phyloP scores from a whole-genome alignment of 345 rosid species.

The Aquilaria yunnanensis region DNA sequence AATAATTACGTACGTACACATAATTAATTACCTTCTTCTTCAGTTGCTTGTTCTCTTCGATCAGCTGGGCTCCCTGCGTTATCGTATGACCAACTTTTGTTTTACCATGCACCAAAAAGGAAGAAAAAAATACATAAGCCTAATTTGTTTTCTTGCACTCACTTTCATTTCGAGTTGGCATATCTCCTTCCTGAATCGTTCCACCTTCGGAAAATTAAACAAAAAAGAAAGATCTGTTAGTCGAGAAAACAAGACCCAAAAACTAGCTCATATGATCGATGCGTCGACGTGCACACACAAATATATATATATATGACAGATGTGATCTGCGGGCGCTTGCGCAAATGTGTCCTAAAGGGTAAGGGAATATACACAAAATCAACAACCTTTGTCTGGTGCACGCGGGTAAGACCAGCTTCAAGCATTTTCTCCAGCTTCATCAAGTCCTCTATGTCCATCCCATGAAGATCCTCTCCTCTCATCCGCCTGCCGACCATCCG shows the following conservation, averaged over 20 bases:
- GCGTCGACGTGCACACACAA: too few species aligned
- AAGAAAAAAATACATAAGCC: too few species aligned
- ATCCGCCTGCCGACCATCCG: slow-evolving; percentile 26
- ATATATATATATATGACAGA: too few species aligned
- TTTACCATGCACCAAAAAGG: neutral
- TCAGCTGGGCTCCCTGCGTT: slow-evolving; percentile 43
- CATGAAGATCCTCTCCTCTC: slow-evolving; percentile 52
- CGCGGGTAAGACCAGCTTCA: slow-evolving; percentile 34
- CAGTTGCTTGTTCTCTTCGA: slow-evolving; percentile 51
- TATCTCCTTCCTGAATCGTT: slow-evolving; percentile 39
- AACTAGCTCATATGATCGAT: too few species aligned
- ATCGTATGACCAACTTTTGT: neutral
- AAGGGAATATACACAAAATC: neutral
- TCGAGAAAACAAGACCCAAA: too few species aligned
- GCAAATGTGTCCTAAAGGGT: too few species aligned
- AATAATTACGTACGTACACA: neutral
- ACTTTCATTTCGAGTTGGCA: slow-evolving; percentile 47
- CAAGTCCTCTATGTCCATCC: slow-evolving; percentile 40
- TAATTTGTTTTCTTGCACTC: neutral
- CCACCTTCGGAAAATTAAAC: slow-evolving; percentile 27
- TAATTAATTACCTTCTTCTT: slow-evolving; percentile 32
- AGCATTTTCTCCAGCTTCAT: slow-evolving; percentile 40
- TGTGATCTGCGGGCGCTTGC: neutral
- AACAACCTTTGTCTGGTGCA: slow-evolving; percentile 29
- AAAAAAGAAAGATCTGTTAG: too few species aligned